Percentiles rank a stretch among this genome's conserved stretches.
These are phyloP conservation scores for Penicillium arizonense DNA, from an alignment of 495 filamentous ascomycete genomes.

Conservation along the genomic window DNA sequence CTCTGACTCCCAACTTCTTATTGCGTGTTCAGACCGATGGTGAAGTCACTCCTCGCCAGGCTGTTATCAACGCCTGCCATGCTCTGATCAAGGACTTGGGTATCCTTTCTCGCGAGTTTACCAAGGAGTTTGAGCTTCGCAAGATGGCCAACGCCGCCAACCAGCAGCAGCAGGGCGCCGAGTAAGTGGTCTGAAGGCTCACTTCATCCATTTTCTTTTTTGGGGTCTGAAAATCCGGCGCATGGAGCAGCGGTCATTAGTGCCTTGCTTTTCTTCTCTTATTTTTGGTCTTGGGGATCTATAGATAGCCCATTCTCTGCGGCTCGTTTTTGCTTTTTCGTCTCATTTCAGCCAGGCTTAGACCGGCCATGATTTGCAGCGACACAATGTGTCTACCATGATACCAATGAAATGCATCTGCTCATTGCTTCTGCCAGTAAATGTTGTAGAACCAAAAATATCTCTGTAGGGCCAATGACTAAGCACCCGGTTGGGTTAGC, in stretches of 20 bases:
- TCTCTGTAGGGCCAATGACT: slow-evolving; percentile 14
- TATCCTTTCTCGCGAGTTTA: slow-evolving; percentile 80
- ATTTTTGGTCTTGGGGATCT: slow-evolving; percentile 3
- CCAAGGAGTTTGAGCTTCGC: slow-evolving; percentile 90
- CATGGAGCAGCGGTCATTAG: slow-evolving; percentile 11
- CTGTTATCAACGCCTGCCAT: slow-evolving; percentile 73
- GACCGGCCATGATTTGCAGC: slow-evolving; percentile 1
- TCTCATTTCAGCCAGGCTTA: slow-evolving; percentile 5
- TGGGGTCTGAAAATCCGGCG: slow-evolving; percentile 10
- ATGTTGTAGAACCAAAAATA: slow-evolving; percentile 5
- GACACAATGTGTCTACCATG: slow-evolving; percentile 3
- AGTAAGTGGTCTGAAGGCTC: slow-evolving; percentile 21
- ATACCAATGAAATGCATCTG: slow-evolving; percentile 7
- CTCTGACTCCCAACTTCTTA: slow-evolving; percentile 78
- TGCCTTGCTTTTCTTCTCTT: slow-evolving; percentile 11
- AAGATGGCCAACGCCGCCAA: slow-evolving; percentile 72
- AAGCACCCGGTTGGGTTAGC: slow-evolving; percentile 24
- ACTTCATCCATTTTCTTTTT: slow-evolving; percentile 1
- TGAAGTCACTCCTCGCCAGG: slow-evolving; percentile 77
- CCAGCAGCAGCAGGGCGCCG: slow-evolving; percentile 37
- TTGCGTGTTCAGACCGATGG: slow-evolving; percentile 94
- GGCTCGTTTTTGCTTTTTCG: slow-evolving; percentile 3
- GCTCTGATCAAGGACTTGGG: slow-evolving; percentile 75
- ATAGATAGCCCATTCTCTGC: neutral
- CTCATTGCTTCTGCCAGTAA: neutral